Percentiles rank a stretch among this genome's conserved stretches.
Evolutionary conservation across 2,329 filamentous ascomycete species (phyloP).

Genomic region (Pseudopyrenochaeta lycopersici): DNA sequence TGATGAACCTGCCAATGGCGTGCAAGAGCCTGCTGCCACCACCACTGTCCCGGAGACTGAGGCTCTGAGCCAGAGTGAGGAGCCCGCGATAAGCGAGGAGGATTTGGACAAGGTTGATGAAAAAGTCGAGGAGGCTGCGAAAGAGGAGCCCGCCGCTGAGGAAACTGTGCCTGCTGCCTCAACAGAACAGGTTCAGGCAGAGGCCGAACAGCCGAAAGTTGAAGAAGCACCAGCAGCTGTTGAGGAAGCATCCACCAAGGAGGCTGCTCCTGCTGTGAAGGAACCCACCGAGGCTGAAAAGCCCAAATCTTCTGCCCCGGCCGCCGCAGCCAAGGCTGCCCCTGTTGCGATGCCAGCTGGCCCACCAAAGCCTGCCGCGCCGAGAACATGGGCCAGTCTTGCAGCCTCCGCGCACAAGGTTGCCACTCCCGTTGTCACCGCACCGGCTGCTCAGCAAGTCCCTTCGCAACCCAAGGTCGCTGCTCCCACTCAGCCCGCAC

Average conservation of each 20-base stretch:
- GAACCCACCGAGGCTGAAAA: conserved; percentile 60
- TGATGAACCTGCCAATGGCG: conserved; percentile 45
- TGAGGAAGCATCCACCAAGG: conserved; percentile 48
- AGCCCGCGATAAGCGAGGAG: conserved; percentile 55
- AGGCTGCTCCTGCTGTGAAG: conserved; percentile 38
- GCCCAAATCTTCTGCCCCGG: conserved; percentile 65
- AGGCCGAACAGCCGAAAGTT: conserved; percentile 45
- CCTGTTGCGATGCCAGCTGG: conserved; percentile 66
- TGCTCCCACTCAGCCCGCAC: conserved; percentile 42
- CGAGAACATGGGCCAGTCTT: conserved; percentile 78
- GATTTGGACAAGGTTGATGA: conserved; percentile 67
- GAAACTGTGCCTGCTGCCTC: conserved; percentile 45
- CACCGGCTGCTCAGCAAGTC: conserved; percentile 42
- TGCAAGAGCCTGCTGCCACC: conserved; percentile 53
- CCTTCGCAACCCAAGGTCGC: conserved; percentile 46
- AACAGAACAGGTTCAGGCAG: conserved; percentile 47
- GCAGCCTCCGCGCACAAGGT: conserved; percentile 61
- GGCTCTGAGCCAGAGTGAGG: conserved; percentile 41
- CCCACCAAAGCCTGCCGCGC: conserved; percentile 65
- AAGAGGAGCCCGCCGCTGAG: conserved; percentile 42
- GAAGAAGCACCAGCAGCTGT: conserved; percentile 52
- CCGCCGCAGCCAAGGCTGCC: conserved; percentile 66
- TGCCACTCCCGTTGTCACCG: conserved; percentile 53
- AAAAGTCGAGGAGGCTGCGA: conserved; percentile 73
- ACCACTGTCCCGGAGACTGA: conserved; percentile 42